Evolutionary conservation across 2,329 filamentous ascomycete species (phyloP).

Genomic region (Didymellaceae sp.): DNA sequence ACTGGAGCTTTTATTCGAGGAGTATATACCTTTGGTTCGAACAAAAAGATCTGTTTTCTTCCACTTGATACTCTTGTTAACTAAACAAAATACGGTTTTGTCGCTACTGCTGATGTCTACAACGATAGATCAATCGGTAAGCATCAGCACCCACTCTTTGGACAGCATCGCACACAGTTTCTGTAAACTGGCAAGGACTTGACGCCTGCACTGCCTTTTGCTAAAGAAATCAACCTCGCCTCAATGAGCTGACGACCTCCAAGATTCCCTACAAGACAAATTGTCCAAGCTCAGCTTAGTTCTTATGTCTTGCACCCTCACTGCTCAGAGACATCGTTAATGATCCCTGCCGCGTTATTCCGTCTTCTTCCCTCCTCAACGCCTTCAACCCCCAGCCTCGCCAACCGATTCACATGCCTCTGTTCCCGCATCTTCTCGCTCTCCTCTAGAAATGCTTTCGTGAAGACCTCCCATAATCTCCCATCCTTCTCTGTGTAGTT

Average conservation of each 20-base stretch:
- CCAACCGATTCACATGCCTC: neutral
- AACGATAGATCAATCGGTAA: no score
- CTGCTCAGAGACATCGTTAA: neutral
- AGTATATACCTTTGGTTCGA: slow-evolving; percentile 9
- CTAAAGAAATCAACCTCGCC: no score
- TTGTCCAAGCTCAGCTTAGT: no score
- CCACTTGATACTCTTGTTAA: neutral
- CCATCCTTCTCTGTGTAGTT: neutral
- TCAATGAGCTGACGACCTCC: no score
- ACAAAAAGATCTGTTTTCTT: neutral
- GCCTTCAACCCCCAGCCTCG: neutral
- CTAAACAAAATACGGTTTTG: no score
- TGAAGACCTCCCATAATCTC: neutral
- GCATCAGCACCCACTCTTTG: no score
- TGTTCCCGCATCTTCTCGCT: neutral
- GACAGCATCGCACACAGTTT: no score
- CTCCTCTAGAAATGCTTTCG: neutral
- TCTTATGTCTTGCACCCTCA: neutral
- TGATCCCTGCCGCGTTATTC: neutral
- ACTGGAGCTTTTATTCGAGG: neutral
- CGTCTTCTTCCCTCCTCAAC: neutral
- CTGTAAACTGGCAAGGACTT: no score
- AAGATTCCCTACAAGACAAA: no score
- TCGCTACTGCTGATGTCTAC: no score
- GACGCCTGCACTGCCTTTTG: no score